Percentiles rank a stretch among this genome's conserved stretches.
Evolutionary conservation across 2,329 filamentous ascomycete genomes (phyloP).

Genomic region (Colletotrichum chlorophyti): DNA sequence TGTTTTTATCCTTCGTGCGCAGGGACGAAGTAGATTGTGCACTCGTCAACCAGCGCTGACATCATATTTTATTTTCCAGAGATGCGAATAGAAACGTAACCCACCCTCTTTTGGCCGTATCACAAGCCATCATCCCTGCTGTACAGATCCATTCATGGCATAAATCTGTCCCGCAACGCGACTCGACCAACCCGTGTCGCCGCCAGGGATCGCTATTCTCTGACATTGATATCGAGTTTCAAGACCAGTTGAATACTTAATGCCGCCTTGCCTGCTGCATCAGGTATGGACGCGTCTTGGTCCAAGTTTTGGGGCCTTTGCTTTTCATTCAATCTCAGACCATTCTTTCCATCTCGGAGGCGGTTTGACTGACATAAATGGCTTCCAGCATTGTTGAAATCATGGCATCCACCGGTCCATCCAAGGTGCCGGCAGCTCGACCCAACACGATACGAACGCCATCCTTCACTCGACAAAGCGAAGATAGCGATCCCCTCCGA

Average conservation of each 20-base stretch:
- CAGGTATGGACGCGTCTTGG: background rate
- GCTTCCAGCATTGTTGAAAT: conserved; percentile 22
- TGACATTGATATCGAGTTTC: conserved; percentile 29
- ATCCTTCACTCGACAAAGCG: conserved; percentile 38
- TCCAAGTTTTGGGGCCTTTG: background rate
- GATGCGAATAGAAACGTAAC: conserved; percentile 24
- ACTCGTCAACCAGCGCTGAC: conserved; percentile 1
- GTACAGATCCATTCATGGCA: conserved; percentile 24
- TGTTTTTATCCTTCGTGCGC: conserved; percentile 14
- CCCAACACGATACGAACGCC: conserved; percentile 38
- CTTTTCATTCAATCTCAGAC: background rate
- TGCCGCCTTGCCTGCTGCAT: conserved; percentile 17
- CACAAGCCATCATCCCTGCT: conserved; percentile 23
- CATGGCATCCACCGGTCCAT: conserved; percentile 42
- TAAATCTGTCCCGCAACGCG: conserved; percentile 23
- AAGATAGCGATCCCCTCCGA: conserved; percentile 39
- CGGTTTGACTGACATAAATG: conserved; percentile 13
- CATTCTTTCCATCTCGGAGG: background rate
- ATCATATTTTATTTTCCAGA: conserved; percentile 20
- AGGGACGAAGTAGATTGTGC: conserved; percentile 3
- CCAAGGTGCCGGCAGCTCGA: conserved; percentile 37
- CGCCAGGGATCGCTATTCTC: conserved; percentile 26
- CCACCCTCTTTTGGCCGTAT: conserved; percentile 25
- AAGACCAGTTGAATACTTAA: conserved; percentile 22
- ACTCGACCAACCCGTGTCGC: conserved; percentile 13